Evolutionary conservation across 73 alveolate species (phyloP), one percentile per base, ranked within the genome.

Genomic region (Vitrella brassicaformis): DNA sequence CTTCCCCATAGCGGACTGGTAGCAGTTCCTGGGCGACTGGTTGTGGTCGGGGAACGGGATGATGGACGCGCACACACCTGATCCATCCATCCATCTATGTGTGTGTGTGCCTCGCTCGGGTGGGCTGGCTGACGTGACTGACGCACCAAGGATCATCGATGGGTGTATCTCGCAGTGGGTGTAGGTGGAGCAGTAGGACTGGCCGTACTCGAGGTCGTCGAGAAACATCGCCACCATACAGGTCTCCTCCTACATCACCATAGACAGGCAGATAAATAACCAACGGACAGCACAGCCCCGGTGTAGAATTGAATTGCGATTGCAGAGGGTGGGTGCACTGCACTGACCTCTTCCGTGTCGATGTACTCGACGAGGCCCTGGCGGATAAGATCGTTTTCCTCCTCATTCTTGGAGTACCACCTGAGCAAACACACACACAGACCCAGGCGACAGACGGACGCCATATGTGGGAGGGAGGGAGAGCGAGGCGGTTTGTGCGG

Each of bases 141-240:
- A 82, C 66, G 95, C 98, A 39, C 99, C 99, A 30, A 97, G 89
- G 71, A 97, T 97, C 99, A 97, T 97, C 30, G 98, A 90, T 0
- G 99, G 99, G 78, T 97, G 99, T 47, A 97, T 97, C 92, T 97
- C 99, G 68, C 99, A 95, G 72, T 97, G 99, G 46, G 99, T 97
- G 88, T 94, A 97, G 9, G 83, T 76, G 72, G 56, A 32, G 69
- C 56, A 39, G 56, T 39, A 39, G 56, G 22, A 39, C 56, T 39
- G 22, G 4, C 22, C 14, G 56, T 14, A 8, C 56, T 39, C 56
- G 14, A 39, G 56, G 14, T 39, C 22, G 56, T 39, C 56, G 56
- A 39, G 22, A 39, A 39, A 39, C 98, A 97, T 96, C 0, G 99
- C 99, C 25, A 97, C 93, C 98, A 97, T 92, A 31, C 99, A 90